These are phyloP conservation scores for Colletotrichum sp. DNA, from an alignment of 2,329 filamentous ascomycete species.

Conservation along the genomic window DNA sequence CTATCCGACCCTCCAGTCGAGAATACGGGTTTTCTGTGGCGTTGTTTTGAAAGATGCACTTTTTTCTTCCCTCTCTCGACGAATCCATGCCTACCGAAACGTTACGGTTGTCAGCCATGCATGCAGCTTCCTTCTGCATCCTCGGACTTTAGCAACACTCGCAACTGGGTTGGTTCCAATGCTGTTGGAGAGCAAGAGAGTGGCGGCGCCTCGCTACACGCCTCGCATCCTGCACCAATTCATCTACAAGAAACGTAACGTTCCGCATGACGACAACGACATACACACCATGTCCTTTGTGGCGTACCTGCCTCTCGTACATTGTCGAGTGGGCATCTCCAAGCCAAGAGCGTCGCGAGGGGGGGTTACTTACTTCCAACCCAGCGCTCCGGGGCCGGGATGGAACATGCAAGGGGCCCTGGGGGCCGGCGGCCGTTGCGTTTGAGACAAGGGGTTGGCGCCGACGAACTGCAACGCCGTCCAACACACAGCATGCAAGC, in stretches of 20 bases:
- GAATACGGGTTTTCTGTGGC: neutral
- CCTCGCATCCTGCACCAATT: neutral
- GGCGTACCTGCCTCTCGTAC: neutral
- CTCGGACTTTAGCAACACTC: neutral
- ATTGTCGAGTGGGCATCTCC: neutral
- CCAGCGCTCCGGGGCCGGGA: neutral
- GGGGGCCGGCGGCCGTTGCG: neutral
- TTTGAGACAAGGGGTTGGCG: neutral
- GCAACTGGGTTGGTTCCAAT: neutral
- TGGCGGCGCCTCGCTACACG: neutral
- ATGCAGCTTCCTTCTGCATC: neutral
- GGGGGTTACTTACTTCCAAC: neutral
- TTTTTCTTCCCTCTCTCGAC: neutral
- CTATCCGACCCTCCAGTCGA: constrained; percentile 2
- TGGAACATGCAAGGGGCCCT: neutral
- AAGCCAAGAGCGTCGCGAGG: neutral
- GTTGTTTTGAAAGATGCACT: neutral
- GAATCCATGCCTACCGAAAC: neutral
- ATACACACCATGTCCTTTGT: neutral
- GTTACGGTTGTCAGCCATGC: neutral
- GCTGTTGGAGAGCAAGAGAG: neutral
- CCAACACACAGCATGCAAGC: neutral
- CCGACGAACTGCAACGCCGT: neutral
- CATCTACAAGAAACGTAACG: neutral
- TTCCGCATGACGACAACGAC: neutral